Percentiles rank a stretch among this genome's conserved stretches.
These are phyloP conservation scores for Lactifluus hygrophoroides DNA, from an alignment of 768 basidiomycete species.

Conservation along the genomic window DNA sequence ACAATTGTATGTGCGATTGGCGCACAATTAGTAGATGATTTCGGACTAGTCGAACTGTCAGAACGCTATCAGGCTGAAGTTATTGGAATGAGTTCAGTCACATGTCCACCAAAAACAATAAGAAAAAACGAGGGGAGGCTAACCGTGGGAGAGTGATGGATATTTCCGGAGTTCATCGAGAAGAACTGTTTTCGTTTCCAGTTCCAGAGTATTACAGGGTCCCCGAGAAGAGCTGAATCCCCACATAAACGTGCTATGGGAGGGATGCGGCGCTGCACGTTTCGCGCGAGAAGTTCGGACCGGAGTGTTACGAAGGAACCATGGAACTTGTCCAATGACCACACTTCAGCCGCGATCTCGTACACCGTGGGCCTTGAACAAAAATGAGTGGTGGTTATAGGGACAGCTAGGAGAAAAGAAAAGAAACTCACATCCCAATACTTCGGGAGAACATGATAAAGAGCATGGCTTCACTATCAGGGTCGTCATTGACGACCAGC, in stretches of 20 bases:
- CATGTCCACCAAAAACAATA: not conserved
- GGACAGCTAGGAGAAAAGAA: not conserved
- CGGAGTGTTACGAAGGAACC: slow-evolving; percentile 22
- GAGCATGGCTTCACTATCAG: slow-evolving; percentile 21
- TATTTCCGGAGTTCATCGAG: slow-evolving; percentile 12
- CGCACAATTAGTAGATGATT: slow-evolving; percentile 26
- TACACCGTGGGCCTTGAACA: not conserved
- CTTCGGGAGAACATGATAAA: slow-evolving; percentile 19
- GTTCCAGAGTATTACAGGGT: slow-evolving; percentile 19
- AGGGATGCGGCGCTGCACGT: slow-evolving; percentile 5
- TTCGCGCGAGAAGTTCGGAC: not conserved
- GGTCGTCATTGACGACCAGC: slow-evolving; percentile 26
- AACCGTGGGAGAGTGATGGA: slow-evolving; percentile 18
- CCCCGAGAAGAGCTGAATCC: slow-evolving; percentile 17
- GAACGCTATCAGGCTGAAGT: slow-evolving; percentile 20
- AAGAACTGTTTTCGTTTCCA: slow-evolving; percentile 15
- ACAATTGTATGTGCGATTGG: slow-evolving; percentile 23
- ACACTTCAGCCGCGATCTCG: slow-evolving; percentile 18
- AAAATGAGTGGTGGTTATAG: not conserved
- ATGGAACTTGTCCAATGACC: slow-evolving; percentile 28
- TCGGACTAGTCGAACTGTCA: slow-evolving; percentile 25
- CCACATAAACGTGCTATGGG: slow-evolving; percentile 14
- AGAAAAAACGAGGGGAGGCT: not conserved
- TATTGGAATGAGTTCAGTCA: not conserved
- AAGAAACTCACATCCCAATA: not conserved